A percentile compares a stretch with the other conserved stretches of the same genome.
These are phyloP conservation scores for Chloranthus sessilifolius DNA, from an alignment of 164 flowering plant species.

Conservation along the genomic window DNA sequence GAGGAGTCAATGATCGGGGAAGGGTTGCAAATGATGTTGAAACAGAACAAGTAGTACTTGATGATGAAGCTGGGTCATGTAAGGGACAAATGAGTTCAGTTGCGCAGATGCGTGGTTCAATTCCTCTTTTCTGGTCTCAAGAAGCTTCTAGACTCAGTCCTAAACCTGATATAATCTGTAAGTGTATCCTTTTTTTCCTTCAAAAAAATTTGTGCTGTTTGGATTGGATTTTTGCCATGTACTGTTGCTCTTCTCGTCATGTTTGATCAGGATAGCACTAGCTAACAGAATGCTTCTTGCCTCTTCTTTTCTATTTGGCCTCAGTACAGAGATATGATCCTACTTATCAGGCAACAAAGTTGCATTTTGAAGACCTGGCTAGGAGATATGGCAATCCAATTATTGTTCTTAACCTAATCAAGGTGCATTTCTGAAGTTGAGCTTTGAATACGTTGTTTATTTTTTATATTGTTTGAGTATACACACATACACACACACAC, in stretches of 20 bases:
- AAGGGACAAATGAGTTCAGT: constrained; percentile 97
- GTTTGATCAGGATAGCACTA: too few species aligned
- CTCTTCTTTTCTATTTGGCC: constrained; percentile 10
- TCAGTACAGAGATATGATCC: constrained; percentile 98
- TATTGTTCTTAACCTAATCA: constrained; percentile 88
- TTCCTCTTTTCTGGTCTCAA: constrained; percentile 99
- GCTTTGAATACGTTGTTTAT: neutral
- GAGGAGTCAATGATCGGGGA: constrained; percentile 97
- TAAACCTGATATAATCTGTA: constrained; percentile 95
- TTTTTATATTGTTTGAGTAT: too few species aligned
- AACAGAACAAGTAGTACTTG: constrained; percentile 93
- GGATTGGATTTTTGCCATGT: neutral
- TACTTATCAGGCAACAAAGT: constrained; percentile 84
- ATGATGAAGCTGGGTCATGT: constrained; percentile 89
- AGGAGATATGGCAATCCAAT: constrained; percentile 96
- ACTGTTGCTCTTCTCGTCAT: constrained; percentile 4
- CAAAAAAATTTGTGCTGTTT: neutral
- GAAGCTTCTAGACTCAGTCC: constrained; percentile 97
- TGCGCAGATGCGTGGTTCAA: constrained; percentile 98
- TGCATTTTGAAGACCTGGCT: constrained; percentile 93
- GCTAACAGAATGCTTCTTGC: constrained; percentile 6
- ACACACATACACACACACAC: too few species aligned
- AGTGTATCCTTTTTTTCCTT: too few species aligned
- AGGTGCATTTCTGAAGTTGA: constrained; percentile 40
- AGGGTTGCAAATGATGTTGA: constrained; percentile 99